Conservation (phyloP, 768 basidiomycete species). For the Lentinula raphanica region DNA sequence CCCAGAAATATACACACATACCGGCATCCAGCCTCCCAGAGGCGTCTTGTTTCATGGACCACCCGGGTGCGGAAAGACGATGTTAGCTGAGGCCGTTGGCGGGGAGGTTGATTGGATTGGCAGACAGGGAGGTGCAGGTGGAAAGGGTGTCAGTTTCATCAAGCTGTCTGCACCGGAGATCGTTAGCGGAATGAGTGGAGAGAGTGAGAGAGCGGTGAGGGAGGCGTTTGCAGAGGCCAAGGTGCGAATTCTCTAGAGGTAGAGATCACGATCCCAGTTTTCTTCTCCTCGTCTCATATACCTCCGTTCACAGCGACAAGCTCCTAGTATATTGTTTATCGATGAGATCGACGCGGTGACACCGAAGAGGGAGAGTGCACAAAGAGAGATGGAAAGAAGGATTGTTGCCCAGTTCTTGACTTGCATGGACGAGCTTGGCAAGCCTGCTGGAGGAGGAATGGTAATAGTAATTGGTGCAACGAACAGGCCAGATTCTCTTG, state of each 20-base stretch:
- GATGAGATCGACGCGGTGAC: conserved; percentile 99
- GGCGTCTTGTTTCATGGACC: conserved; percentile 94
- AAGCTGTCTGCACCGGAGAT: conserved; percentile 92
- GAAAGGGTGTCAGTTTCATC: conserved; percentile 48
- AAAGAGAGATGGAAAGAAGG: conserved; percentile 95
- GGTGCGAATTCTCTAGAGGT: conserved; percentile 41
- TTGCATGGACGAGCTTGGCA: conserved; percentile 92
- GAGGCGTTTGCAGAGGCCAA: conserved; percentile 98
- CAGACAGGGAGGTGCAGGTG: no score
- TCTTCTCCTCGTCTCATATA: no score
- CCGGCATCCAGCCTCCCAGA: conserved; percentile 86
- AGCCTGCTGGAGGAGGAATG: conserved; percentile 66
- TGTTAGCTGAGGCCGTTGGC: conserved; percentile 91
- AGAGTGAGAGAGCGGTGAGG: conserved; percentile 92
- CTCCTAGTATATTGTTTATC: conserved; percentile 92
- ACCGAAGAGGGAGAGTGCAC: conserved; percentile 95
- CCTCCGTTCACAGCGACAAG: conserved; percentile 83
- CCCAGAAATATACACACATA: conserved; percentile 92
- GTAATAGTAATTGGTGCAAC: conserved; percentile 96
- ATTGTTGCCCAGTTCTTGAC: conserved; percentile 98
- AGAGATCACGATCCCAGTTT: no score
- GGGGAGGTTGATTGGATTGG: conserved; percentile 45
- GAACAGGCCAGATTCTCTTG: conserved; percentile 91
- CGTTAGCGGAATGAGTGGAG: conserved; percentile 97
- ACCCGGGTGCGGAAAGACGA: conserved; percentile 95